phyloP scores from a whole-genome alignment of 495 filamentous ascomycete genomes.

The Penicillium verhagenii region DNA sequence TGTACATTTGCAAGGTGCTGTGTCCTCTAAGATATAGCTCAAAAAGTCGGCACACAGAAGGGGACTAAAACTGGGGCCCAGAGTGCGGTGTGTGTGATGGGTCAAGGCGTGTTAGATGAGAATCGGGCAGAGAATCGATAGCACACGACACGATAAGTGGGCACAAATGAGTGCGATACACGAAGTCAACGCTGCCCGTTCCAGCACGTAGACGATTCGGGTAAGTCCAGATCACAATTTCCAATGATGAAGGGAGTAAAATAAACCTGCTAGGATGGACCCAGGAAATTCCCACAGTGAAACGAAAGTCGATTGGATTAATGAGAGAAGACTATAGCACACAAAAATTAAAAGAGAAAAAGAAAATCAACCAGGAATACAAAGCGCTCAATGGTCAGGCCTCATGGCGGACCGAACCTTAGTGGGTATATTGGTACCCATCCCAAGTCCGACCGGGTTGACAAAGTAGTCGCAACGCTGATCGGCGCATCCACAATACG shows the following conservation, averaged over 20 bases:
- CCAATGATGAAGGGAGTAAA: conserved; percentile 5
- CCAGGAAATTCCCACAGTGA: neutral
- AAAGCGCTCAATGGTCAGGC: conserved; percentile 3
- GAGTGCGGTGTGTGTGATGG: conserved; percentile 12
- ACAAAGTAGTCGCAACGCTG: conserved; percentile 16
- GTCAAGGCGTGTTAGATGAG: conserved; percentile 15
- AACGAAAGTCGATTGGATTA: neutral
- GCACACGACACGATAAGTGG: conserved; percentile 23
- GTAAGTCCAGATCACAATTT: conserved; percentile 27
- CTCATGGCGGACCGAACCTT: conserved; percentile 29
- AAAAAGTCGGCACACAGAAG: conserved; percentile 17
- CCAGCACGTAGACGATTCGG: conserved; percentile 26
- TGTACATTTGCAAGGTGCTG: conserved; percentile 38
- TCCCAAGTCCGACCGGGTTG: conserved; percentile 15
- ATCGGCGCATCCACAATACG: conserved; percentile 23
- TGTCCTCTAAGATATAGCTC: conserved; percentile 41
- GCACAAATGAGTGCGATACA: conserved; percentile 39
- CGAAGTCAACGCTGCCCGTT: conserved; percentile 30
- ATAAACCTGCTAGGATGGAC: neutral
- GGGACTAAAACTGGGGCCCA: conserved; percentile 7
- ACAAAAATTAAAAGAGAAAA: neutral
- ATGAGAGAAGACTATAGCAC: conserved; percentile 7
- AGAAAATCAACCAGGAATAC: conserved; percentile 7
- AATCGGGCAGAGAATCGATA: conserved; percentile 26
- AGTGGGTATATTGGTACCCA: conserved; percentile 33